phyloP scores from a whole-genome alignment of 805 yeast species.

The Lachancea dasiensis region DNA sequence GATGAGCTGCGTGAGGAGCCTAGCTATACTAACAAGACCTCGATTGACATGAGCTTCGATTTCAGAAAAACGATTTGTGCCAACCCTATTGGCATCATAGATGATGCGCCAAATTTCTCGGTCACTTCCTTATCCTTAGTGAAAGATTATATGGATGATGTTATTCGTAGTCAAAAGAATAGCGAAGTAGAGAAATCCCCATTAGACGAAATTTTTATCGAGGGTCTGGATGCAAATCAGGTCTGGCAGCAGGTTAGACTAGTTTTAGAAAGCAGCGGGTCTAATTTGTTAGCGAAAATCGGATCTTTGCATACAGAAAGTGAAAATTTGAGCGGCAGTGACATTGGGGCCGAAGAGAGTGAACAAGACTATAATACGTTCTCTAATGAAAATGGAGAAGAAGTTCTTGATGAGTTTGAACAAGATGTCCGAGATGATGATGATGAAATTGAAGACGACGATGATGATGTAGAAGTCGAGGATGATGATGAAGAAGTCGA shows the following conservation, averaged over 20 bases:
- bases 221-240: constrained; percentile 85
- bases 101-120: constrained; percentile 14
- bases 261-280: constrained; percentile 73
- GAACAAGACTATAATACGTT: background rate
- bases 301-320: constrained; percentile 38
- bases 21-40: background rate
- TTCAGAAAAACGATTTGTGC: constrained; percentile 17
- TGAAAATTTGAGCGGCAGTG: constrained; percentile 14
- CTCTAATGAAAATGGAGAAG: background rate
- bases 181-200: constrained; percentile 40
- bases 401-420: too few species aligned
- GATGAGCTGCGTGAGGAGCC: constrained; percentile 12
- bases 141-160: constrained; percentile 25
- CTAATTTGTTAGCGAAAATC: constrained; percentile 52
- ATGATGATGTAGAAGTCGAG: constrained; percentile 14
- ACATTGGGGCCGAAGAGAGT: constrained; percentile 3
- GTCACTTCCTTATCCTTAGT: constrained; percentile 22
- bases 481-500: constrained; percentile 24
- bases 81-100: constrained; percentile 20
- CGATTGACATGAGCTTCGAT: background rate
- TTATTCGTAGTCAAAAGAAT: constrained; percentile 19
- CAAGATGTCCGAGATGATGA: constrained; percentile 4
- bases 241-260: constrained; percentile 91
- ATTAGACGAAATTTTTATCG: constrained; percentile 73
- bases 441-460: constrained; percentile 16